Base-by-base conservation (phyloP, 768 basidiomycete species). In the Hydnum rufescens region DNA sequence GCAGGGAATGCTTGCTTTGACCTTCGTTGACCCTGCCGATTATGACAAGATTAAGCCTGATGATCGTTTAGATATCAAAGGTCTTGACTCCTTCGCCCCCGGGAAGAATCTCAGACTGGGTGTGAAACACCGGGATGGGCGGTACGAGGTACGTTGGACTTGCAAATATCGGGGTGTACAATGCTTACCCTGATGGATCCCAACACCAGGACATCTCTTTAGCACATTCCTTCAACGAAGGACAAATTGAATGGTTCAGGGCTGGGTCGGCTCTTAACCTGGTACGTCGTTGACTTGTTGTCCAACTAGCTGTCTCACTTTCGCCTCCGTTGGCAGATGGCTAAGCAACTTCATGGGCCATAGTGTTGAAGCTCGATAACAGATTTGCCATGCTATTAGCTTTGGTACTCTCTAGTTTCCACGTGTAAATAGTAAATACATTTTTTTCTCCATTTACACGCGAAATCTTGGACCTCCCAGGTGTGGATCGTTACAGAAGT, bases 181-280 rank as follows among this genome's bases (percentile, higher is more conserved):
- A 39, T 1, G 22, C 13, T 54, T 18, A 32, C 44, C 34, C 51
- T 51, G 19, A 52, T 22, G 6, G 29, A 4, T 51, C n/a, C n/a
- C n/a, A 56, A 23, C 56, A 22, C 22, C 36, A 79, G 72, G 74
- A 84, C 62, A 72, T 93, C 58, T 47, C 74, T 22, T 78, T 90
- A 55, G 84, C 86, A 25, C 89, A 95, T 67, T 84, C 87, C 8
- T 96, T 95, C 74, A 96, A 97, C 64, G 82, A 88, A 67, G 88
- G 88, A 46, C 92, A 95, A 69, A 92, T 95, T 63, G 87, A 76
- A 60, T 95, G 93, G 92, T 96, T 95, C 80, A 92, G 90, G 74
- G 89, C 89, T 61, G 93, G 93, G 39, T 88, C 84, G 58, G 87
- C 88, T 18, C 77, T 93, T 51, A 90, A 92, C 74, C 62, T 89